Conservation (phyloP, 1,284 basidiomycete genomes). For the Farysia itapuensis region DNA sequence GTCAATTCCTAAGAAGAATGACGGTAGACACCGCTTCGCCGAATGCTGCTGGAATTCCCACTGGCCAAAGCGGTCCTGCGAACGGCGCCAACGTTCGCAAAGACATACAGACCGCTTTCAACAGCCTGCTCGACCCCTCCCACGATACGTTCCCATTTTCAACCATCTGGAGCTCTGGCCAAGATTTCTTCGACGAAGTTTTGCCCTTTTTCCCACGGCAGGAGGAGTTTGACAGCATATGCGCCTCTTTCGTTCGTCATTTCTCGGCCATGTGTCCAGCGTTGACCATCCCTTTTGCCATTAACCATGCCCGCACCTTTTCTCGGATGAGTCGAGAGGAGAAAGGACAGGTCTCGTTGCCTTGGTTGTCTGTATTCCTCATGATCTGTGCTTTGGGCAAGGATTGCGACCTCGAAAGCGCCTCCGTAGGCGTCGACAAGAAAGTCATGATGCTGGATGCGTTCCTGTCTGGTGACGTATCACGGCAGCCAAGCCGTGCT, state of each 20-base stretch:
- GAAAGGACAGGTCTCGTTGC: slow-evolving; percentile 13
- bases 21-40: slow-evolving; percentile 1
- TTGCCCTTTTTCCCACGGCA: slow-evolving; percentile 25
- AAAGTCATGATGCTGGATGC: slow-evolving; percentile 26
- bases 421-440: slow-evolving; percentile 14
- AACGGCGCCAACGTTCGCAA: slow-evolving; percentile 5
- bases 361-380: slow-evolving; percentile 25
- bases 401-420: slow-evolving; percentile 30
- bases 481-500: slow-evolving; percentile 9
- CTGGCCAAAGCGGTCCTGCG: slow-evolving; percentile 1
- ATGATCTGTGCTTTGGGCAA: slow-evolving; percentile 36
- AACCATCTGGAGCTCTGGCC: slow-evolving; percentile 36
- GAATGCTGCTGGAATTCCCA: neutral
- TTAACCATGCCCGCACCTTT: slow-evolving; percentile 20
- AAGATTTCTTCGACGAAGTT: slow-evolving; percentile 29
- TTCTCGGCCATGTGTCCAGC: slow-evolving; percentile 26
- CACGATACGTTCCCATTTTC: slow-evolving; percentile 33
- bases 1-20: slow-evolving; percentile 12
- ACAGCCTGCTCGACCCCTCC: slow-evolving; percentile 24
- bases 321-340: slow-evolving; percentile 20
- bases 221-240: slow-evolving; percentile 29
- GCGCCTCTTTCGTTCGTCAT: slow-evolving; percentile 20
- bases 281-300: slow-evolving; percentile 14
- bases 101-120: slow-evolving; percentile 30
- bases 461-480: slow-evolving; percentile 15